Base-by-base conservation (phyloP, 2,329 filamentous ascomycete genomes). In the Microcyclospora tardicrescens region DNA sequence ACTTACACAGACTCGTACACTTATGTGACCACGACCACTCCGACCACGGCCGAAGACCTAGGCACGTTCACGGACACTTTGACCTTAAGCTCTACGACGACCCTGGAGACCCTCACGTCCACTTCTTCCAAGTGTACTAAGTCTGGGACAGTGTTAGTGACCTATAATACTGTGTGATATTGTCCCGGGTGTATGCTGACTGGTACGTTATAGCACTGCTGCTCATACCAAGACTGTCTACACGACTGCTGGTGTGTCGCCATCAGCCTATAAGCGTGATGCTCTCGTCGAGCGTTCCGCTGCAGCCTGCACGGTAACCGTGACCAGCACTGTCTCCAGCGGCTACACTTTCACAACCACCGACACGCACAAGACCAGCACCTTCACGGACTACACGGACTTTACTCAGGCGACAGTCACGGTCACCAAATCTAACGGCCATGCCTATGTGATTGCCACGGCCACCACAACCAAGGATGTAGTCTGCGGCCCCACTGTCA, bases 1-100 rank as follows among this genome's bases (percentile, higher is more conserved):
- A 57, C 55, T n/a, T 46, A 45, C 14, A 56, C 54, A 5, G 56
- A 53, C 43, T 40, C 38, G 2, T 47, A 45, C 13, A 56, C 52
- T 6, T 38, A 40, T 13, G 50, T 56, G 12, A 39, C 47, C 12
- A 55, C 53, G 9, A 43, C 48, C 6, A 35, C 41, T 30, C 45
- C 51, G 3, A 49, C 47, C 5, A 52, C 50, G 1, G 34, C 54
- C 3, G 33, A 46, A 12, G 43, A 56, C 34, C 37, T 54, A 28
- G 54, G 54, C 15, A 54, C 53, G 10, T 55, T 50, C 36, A 57
- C 55, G n/a, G 33, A 48, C 9, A 33, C 46, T 24, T 35, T 39
- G 13, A 50, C 47, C n/a, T 39, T 51, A 28, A 51, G 47, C 16
- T 46, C 45, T 6, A 56, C 55, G 10, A 54, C 46, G 32, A 56